Conservation (phyloP, 768 basidiomycete genomes). For the Amyloporia xantha region DNA sequence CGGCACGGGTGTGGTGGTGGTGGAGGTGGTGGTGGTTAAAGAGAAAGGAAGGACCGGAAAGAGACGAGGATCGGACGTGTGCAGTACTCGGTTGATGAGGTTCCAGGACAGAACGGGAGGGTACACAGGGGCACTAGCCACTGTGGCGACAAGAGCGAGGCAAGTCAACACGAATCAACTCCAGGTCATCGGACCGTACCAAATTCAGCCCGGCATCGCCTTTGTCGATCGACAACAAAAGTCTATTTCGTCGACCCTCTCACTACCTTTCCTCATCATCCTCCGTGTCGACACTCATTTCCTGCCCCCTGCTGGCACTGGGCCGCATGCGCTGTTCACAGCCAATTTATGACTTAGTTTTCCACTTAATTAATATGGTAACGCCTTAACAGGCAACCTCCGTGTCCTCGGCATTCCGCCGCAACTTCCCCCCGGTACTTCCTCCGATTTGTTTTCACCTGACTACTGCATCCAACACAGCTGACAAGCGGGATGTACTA, state of each 20-base stretch:
- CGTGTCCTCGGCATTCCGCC: not conserved
- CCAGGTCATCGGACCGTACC: slow-evolving; percentile 10
- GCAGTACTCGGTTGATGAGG: slow-evolving; percentile 13
- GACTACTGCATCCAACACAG: not conserved
- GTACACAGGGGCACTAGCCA: slow-evolving; percentile 16
- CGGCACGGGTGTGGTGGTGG: slow-evolving; percentile 12
- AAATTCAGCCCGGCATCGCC: slow-evolving; percentile 3
- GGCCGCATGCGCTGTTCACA: not conserved
- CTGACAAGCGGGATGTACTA: no score
- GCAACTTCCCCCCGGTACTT: not conserved
- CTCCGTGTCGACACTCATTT: not conserved
- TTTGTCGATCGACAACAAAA: slow-evolving; percentile 3
- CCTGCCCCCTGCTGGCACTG: not conserved
- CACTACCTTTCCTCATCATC: not conserved
- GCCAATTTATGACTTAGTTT: not conserved
- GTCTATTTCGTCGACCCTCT: slow-evolving; percentile 2
- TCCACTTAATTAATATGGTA: not conserved
- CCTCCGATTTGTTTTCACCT: not conserved
- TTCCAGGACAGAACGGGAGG: slow-evolving; percentile 13
- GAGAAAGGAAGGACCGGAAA: slow-evolving; percentile 14
- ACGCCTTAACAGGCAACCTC: not conserved
- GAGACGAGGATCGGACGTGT: slow-evolving; percentile 8
- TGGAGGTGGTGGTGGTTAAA: slow-evolving; percentile 14
- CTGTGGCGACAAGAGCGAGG: slow-evolving; percentile 5
- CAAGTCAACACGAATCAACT: slow-evolving; percentile 4